These are phyloP conservation scores for Mortierella claussenii DNA, from an alignment of 192 early-diverging fungal species.

Conservation along the genomic window DNA sequence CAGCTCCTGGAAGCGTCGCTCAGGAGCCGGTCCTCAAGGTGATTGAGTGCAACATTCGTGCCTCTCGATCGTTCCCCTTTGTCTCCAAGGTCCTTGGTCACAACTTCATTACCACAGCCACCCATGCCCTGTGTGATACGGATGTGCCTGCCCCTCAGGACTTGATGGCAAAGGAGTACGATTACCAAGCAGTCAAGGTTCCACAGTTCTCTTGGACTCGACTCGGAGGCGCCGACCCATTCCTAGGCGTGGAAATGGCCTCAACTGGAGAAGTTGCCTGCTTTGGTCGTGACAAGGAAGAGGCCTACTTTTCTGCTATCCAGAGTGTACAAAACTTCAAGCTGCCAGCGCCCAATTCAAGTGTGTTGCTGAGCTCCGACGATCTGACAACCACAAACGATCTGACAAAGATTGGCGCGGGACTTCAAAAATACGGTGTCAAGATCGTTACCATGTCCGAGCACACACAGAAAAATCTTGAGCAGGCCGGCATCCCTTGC, in stretches of 20 bases:
- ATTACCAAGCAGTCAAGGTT: constrained; percentile 92
- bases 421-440: constrained; percentile 73
- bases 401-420: constrained; percentile 74
- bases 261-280: constrained; percentile 98
- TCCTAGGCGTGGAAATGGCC: constrained; percentile 98
- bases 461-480: constrained; percentile 63
- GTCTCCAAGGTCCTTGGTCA: constrained; percentile 93
- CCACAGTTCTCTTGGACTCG: constrained; percentile 98
- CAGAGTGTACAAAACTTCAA: constrained; percentile 93
- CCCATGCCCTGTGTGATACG: constrained; percentile 78
- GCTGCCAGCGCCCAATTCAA: constrained; percentile 73
- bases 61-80: constrained; percentile 98
- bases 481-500: constrained; percentile 49
- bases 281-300: constrained; percentile 91
- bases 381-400: constrained; percentile 77
- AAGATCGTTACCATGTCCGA: constrained; percentile 75
- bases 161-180: constrained; percentile 67
- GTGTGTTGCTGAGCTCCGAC: constrained; percentile 78
- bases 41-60: constrained; percentile 98
- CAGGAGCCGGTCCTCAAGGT: constrained; percentile 81
- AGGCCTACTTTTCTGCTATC: constrained; percentile 86
- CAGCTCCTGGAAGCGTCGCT: constrained; percentile 40
- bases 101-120: constrained; percentile 94
- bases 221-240: constrained; percentile 93
- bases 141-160: constrained; percentile 65